Evolutionary conservation across 139 green algal genomes (phyloP), one percentile per base, ranked within the genome.

Genomic region (Zygnema cylindricum): DNA sequence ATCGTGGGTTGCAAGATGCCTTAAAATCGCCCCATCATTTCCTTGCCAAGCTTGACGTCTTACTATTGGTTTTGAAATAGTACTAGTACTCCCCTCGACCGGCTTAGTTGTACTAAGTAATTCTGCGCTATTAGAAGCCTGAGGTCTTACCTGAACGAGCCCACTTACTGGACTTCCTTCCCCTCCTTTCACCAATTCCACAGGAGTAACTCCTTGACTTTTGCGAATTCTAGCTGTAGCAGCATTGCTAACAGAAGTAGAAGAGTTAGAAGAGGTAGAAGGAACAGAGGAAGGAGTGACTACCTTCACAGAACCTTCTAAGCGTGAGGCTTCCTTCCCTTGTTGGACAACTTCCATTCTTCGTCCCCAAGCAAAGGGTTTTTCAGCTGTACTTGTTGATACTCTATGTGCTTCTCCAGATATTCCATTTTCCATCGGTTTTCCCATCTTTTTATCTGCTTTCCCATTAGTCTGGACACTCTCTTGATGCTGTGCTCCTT

Each of bases 1-100:
- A 16, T 63, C 49, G 7, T 63, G 49, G 49, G 7, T 63, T 63
- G 49, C 49, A 41, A 87, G 82, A 32, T 55, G 82, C 25, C 49
- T 42, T n/a, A 87, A n/a, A 1, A 69, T 32, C 0, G 42, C 42
- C 0, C 39, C 82, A 71, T 87, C 55, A 33, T 87, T 87, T 2
- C 82, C 82, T 43, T 87, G 82, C 82, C 82, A 87, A 16, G 82
- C 82, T 25, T n/a, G 36, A 3, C 78, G 35, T 63, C 78, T 22
- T 2, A 63, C 41, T n/a, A 35, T 32, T 63, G 49, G 49, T 63
- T 63, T 63, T 25, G 49, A 7, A 7, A 63, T 16, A 63, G 16
- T 63, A 25, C 16, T 16, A 63, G 49, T 16, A 36, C 38, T 42
- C 71, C 38, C 11, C 76, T 83, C 49, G 16, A 16, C 49, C 49